Base-by-base conservation (phyloP, 2,329 filamentous ascomycete species). In the Sporothrix sp. region DNA sequence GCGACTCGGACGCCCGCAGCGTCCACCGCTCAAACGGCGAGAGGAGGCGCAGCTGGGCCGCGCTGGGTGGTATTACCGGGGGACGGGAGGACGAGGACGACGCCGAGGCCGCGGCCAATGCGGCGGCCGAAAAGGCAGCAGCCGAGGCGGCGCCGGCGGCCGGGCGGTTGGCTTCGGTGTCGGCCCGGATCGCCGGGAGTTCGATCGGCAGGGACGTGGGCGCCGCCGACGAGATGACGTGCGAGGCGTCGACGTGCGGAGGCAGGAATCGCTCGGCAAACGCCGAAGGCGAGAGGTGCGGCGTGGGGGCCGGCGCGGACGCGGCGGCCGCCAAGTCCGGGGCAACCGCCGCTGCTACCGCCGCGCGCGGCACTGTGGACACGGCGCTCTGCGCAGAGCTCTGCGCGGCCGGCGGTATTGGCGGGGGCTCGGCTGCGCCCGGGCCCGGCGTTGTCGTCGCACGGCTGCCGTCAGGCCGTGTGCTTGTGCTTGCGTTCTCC, bases 21-120 rank as follows among this genome's bases (percentile, higher is more conserved):
- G 76, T 73, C 75, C 79, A 82, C 58, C 68, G 70, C 62, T 83
- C 73, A 56, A 80, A 60, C 46, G 66, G 60, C 43, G 74, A 75
- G 59, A 70, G 56, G 54, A 56, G 54, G 25, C 18, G 48, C 7
- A 60, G 58, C 57, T 59, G 56, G 52, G 59, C 53, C 57, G 63
- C 64, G 47, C 54, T 54, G 48, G 51, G 54, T 30, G 50, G 53
- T 18, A 48, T 54, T 8, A 28, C 10, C 25, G 32, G 52, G 48
- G 57, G 5, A 7, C 11, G 20, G 3, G 32, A 23, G 5, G 43
- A 36, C 5, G 16, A 32, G 10, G 43, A 86, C 85, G 82, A 82
- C 87, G 71, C 90, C 85, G 70, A 89, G 95, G 64, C 93, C 6
- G 43, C 6, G 8, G 30, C 7, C 5, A n/a, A n/a, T n/a, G 30